Conservation (phyloP, 768 basidiomycete genomes). For the Lactifluus pinguis region DNA sequence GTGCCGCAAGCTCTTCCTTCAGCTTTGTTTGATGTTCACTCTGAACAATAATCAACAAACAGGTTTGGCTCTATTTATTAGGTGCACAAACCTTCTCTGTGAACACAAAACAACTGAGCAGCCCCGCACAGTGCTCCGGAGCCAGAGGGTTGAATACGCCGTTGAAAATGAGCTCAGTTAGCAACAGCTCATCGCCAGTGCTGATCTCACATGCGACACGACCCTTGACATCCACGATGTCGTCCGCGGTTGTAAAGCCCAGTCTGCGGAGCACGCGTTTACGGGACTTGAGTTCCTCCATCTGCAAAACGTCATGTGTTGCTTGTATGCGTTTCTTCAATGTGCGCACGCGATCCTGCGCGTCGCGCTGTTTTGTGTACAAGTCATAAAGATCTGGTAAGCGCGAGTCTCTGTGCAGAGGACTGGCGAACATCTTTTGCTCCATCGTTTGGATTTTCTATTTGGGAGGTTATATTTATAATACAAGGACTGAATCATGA, state of each 20-base stretch:
- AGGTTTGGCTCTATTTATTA: not conserved
- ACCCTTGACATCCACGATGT: slow-evolving; percentile 97
- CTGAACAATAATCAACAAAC: slow-evolving; percentile 30
- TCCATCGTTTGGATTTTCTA: slow-evolving; percentile 93
- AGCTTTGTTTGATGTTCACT: slow-evolving; percentile 80
- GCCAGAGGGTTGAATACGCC: slow-evolving; percentile 86
- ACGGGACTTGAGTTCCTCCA: slow-evolving; percentile 92
- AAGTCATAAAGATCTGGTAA: slow-evolving; percentile 75
- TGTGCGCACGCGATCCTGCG: slow-evolving; percentile 58
- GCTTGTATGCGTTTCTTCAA: slow-evolving; percentile 82
- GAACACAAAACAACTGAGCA: slow-evolving; percentile 98
- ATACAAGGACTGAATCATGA: not conserved
- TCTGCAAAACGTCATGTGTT: slow-evolving; percentile 86
- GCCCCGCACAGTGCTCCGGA: slow-evolving; percentile 87
- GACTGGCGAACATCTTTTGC: slow-evolving; percentile 69
- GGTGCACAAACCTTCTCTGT: slow-evolving; percentile 70
- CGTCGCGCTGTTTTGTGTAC: slow-evolving; percentile 68
- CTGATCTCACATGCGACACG: slow-evolving; percentile 98
- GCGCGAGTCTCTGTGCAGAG: slow-evolving; percentile 68
- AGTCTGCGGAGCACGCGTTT: slow-evolving; percentile 90
- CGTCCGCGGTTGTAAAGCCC: slow-evolving; percentile 79
- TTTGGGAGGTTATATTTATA: not conserved
- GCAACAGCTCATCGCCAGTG: slow-evolving; percentile 88
- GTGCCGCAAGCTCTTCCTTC: slow-evolving; percentile 89
- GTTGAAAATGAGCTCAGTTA: slow-evolving; percentile 96